A percentile compares a stretch with the other conserved stretches of the same genome.
Conservation (phyloP, 2,329 filamentous ascomycete genomes). For the Aureobasidium melanogenum region DNA sequence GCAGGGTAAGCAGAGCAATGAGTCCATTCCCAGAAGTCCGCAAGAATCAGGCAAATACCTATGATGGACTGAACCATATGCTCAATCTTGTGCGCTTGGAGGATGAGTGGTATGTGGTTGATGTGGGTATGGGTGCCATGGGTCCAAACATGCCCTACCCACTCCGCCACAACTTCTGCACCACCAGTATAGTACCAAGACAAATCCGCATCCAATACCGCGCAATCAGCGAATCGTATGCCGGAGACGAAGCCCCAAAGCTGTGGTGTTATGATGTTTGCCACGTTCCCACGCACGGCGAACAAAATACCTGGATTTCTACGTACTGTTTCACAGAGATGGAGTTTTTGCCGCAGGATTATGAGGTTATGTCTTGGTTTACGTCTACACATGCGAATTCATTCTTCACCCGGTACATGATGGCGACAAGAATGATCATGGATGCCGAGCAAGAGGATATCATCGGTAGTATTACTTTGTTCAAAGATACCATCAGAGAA, state of each 20-base stretch:
- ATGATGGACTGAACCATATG: not conserved
- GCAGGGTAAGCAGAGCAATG: constrained; percentile 25
- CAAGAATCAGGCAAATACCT: not conserved
- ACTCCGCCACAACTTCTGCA: not conserved
- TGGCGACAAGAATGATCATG: constrained; percentile 33
- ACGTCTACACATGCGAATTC: constrained; percentile 36
- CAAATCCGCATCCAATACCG: not conserved
- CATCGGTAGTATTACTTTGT: constrained; percentile 32
- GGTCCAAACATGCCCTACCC: not conserved
- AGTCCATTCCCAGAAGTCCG: constrained; percentile 18
- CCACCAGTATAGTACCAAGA: not conserved
- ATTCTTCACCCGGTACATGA: constrained; percentile 25
- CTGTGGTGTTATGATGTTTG: constrained; percentile 43
- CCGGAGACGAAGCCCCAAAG: constrained; percentile 20
- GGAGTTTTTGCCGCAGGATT: constrained; percentile 52
- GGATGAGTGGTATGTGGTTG: constrained; percentile 15
- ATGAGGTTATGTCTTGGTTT: constrained; percentile 47
- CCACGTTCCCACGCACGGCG: constrained; percentile 46
- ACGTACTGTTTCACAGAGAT: constrained; percentile 35
- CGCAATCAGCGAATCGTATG: not conserved
- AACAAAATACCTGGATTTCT: constrained; percentile 30
- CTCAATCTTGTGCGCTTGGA: constrained; percentile 7
- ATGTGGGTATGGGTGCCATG: constrained; percentile 14
- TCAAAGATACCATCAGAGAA: constrained; percentile 36
- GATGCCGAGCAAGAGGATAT: constrained; percentile 22